These are phyloP conservation scores for Sisymbrium irio DNA, from an alignment of 345 rosid genomes.

Conservation along the genomic window DNA sequence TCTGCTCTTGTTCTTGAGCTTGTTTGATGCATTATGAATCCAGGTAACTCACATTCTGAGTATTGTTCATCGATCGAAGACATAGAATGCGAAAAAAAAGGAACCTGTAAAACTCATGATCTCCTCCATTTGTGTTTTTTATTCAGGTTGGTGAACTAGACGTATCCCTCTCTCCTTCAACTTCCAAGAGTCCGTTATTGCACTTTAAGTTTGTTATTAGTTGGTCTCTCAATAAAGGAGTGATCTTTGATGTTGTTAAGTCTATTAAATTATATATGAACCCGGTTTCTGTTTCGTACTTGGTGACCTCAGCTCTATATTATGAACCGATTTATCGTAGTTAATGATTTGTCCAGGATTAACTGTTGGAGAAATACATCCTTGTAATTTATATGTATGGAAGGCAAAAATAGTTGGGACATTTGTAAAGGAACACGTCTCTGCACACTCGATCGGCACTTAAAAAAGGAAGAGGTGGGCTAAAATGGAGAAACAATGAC, in stretches of 20 bases:
- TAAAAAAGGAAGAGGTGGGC: neutral
- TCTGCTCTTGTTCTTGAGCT: constrained; percentile 89
- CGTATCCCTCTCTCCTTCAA: constrained; percentile 6
- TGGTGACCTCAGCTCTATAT: neutral
- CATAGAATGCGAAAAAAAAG: neutral
- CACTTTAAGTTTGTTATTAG: constrained; percentile 5
- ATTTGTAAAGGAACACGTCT: neutral
- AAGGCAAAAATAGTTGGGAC: neutral
- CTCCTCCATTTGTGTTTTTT: neutral
- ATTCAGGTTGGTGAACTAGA: constrained; percentile 14
- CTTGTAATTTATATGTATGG: neutral
- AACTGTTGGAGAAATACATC: neutral
- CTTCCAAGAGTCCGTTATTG: neutral
- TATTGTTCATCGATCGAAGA: neutral
- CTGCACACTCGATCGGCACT: neutral
- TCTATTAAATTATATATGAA: constrained; percentile 6
- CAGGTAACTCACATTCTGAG: constrained; percentile 8
- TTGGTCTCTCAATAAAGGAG: constrained; percentile 28
- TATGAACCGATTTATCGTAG: neutral
- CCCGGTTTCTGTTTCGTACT: neutral
- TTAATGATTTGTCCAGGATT: neutral
- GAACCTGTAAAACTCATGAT: neutral
- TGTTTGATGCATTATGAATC: constrained; percentile 30
- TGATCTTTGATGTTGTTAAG: constrained; percentile 24
- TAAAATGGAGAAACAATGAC: neutral